Evolutionary conservation across 208 protist species (phyloP), one percentile per base, ranked within the genome.

Genomic region (Novymonas esmeraldas): DNA sequence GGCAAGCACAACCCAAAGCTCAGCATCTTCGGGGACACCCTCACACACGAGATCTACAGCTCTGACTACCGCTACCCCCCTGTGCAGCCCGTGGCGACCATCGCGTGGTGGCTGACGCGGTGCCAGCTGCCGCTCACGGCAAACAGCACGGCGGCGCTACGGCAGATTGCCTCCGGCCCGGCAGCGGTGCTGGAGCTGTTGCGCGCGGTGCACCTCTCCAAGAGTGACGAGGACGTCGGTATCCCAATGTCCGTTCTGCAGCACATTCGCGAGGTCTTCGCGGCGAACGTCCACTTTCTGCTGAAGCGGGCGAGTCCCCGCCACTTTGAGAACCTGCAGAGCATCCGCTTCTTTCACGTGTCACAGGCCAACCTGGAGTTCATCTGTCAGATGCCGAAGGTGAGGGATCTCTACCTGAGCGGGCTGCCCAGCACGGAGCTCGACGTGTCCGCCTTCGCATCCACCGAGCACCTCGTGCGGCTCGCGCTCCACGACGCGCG

Each of bases 61-160:
- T 41, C 36, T 11, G 36, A 41, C 36, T 41, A 41, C 36, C 58
- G 28, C 42, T 5, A 39, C 58, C 31, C 58, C 58, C 2, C 26
- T 54, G 10, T 39, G 31, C 44, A 64, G 36, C 58, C n/a, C 13
- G 18, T 11, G 38, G 3, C 2, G 28, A 42, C 31, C 44, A 51
- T 5, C 45, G 58, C 33, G 31, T 64, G 16, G 18, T 64, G 5
- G 58, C 48, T 31, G 31, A 41, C 49, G 45, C 58, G 58, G n/a
- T 64, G 49, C 58, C 48, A 24, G 7, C 5, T 41, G 7, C 36
- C 36, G 7, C 36, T 41, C 31, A 4, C 58, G 3, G 58, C 49
- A 45, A 28, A 64, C 44, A 64, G 58, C 39, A 64, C 49, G 13
- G 58, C 58, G 2, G 58, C 33, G 44, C 58, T 64, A 31, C 5